phyloP scores from a whole-genome alignment of 2,329 filamentous ascomycete species.

The Trematosphaeria pertusa region DNA sequence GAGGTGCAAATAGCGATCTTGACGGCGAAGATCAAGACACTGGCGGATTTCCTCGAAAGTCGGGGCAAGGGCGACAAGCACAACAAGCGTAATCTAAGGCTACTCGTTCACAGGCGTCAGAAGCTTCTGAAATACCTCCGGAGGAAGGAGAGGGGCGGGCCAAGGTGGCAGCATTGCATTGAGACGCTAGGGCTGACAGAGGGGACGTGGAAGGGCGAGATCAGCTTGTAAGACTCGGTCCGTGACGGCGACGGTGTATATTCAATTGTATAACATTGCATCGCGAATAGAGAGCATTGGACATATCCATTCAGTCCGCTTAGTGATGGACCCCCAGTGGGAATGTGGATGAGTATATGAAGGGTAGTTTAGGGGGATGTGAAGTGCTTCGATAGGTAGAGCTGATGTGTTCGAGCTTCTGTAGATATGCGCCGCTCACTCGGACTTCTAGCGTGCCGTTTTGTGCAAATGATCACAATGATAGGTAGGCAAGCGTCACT shows the following conservation, averaged over 20 bases:
- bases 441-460: no score
- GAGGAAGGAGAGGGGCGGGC: slow-evolving; percentile 87
- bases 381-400: no score
- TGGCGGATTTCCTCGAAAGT: slow-evolving; percentile 74
- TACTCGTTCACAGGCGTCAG: slow-evolving; percentile 88
- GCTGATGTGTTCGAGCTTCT: no score
- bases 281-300: no score
- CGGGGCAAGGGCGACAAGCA: slow-evolving; percentile 86
- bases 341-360: no score
- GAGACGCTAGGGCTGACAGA: slow-evolving; percentile 84
- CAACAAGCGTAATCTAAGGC: slow-evolving; percentile 87
- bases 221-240: slow-evolving; percentile 65
- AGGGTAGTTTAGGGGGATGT: no score
- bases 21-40: slow-evolving; percentile 87
- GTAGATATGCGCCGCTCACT: no score
- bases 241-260: slow-evolving; percentile 2
- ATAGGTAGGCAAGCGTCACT: no score
- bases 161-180: slow-evolving; percentile 86
- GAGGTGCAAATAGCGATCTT: slow-evolving; percentile 98
- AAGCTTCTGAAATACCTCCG: slow-evolving; percentile 87
- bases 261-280: slow-evolving; percentile 13
- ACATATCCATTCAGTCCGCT: no score
- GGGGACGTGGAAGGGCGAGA: slow-evolving; percentile 90
- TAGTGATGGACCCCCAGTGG: no score
- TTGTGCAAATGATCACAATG: no score